These are phyloP conservation scores for Annulohypoxylon stygium DNA, from an alignment of 495 filamentous ascomycete species.

Conservation along the genomic window DNA sequence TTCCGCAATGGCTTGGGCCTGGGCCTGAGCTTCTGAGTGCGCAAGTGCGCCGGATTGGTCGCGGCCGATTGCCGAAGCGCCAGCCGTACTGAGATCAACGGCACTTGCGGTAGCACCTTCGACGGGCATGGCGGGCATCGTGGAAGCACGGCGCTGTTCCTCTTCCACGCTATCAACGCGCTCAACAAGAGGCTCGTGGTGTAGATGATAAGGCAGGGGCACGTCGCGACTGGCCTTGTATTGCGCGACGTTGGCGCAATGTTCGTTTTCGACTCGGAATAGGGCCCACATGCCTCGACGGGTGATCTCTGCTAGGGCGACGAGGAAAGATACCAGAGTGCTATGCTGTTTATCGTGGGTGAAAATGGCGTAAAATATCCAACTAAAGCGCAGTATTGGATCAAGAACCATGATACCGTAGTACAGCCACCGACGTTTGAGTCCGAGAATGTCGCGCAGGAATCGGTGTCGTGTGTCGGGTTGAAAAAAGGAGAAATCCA, in stretches of 20 bases:
- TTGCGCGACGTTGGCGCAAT: conserved; percentile 86
- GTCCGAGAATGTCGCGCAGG: conserved; percentile 83
- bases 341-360: conserved; percentile 82
- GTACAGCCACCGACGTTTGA: conserved; percentile 82
- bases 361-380: conserved; percentile 94
- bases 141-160: conserved; percentile 18
- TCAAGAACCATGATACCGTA: conserved; percentile 87
- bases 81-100: conserved; percentile 28
- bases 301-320: conserved; percentile 80
- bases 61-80: conserved; percentile 34
- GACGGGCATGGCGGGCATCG: conserved; percentile 31
- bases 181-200: conserved; percentile 51
- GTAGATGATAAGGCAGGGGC: conserved; percentile 81
- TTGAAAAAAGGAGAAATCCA: conserved; percentile 93
- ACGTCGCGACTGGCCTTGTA: conserved; percentile 87
- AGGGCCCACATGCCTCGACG: conserved; percentile 90
- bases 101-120: conserved; percentile 34
- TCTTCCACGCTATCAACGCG: conserved; percentile 48
- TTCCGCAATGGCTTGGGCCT: conserved; percentile 50
- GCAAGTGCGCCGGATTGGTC: conserved; percentile 24
- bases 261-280: conserved; percentile 97
- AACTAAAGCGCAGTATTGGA: conserved; percentile 91
- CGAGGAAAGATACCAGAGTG: conserved; percentile 78
- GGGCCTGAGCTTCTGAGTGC: conserved; percentile 22
- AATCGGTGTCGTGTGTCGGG: conserved; percentile 75